Base-by-base conservation (phyloP, 1,139 yeast genomes). In the Suhomyces bolitotheri region DNA sequence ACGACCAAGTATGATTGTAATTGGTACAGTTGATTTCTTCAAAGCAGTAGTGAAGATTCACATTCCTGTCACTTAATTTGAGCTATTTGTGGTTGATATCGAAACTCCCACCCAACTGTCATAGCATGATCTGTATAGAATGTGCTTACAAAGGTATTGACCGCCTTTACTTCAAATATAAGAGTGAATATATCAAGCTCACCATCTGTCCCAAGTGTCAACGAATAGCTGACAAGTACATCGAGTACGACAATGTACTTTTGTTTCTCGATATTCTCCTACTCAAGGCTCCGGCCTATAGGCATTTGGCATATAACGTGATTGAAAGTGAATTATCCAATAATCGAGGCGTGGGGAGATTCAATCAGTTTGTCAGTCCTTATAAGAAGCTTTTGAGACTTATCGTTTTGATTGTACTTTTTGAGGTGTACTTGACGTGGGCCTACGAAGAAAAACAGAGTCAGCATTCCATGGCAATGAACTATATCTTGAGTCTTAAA, bases 401-500 rank as follows among this genome's bases (percentile, higher is more conserved):
- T 30, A 65, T 86, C 49, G 51, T 83, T 3, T 66, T 92, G 36
- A 70, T 85, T 36, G 64, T 87, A 0, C 68, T 94, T n/a, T 88
- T 90, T 49, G 97, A 92, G 46, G 95, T 92, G 7, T 94, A 92
- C 54, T 62, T 92, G 34, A 80, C 80, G 1, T 92, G 98, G 97
- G 96, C 96, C 0, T 78, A 83, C 34, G 90, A 85, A 44, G 98
- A 92, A 56, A 78, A 77, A 45, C 76, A 69, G 32, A 49, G 53
- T 21, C 43, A 34, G 13, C 66, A 60, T 34, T 56, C 63, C 5
- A 22, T 49, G 20, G 40, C 55, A 10, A 53, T 61, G 47, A 37
- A 46, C 13, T 59, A 49, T 24, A 64, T 82, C 1, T 60, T 81
- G 22, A 41, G 51, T 3, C 69, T 73, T 33, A 64, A 71, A 2